Percentiles rank a stretch among this genome's conserved stretches.
phyloP scores from a whole-genome alignment of 345 rosid genomes.

The Pistacia vera region DNA sequence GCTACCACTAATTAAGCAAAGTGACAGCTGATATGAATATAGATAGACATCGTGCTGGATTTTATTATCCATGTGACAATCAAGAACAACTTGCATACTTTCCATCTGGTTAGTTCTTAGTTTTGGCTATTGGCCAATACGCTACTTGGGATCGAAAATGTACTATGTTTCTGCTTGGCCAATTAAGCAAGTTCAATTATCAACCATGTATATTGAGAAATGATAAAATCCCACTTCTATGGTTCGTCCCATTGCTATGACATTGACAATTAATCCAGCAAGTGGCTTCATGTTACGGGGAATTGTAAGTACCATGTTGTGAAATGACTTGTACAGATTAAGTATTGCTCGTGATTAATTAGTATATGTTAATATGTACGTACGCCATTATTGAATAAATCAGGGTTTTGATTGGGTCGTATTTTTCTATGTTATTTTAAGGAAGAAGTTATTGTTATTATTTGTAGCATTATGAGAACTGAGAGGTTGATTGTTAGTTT shows the following conservation, averaged over 20 bases:
- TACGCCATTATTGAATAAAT: background rate
- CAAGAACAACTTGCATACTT: conserved; percentile 12
- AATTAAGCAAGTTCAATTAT: background rate
- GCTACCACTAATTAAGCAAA: background rate
- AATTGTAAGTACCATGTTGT: conserved; percentile 11
- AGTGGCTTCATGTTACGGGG: background rate
- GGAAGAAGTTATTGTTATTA: background rate
- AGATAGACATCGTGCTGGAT: too few relatives aligned
- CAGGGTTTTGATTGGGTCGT: background rate
- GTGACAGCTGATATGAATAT: background rate
- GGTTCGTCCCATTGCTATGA: conserved; percentile 5
- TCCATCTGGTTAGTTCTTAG: background rate
- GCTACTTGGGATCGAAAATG: background rate
- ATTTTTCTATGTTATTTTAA: background rate
- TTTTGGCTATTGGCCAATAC: background rate
- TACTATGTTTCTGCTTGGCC: background rate
- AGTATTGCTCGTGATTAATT: too few relatives aligned
- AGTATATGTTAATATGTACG: background rate
- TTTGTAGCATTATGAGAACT: background rate
- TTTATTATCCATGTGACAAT: background rate
- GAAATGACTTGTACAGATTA: conserved; percentile 1
- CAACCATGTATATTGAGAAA: background rate
- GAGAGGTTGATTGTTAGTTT: background rate
- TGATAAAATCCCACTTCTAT: conserved; percentile 22
- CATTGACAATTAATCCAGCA: conserved; percentile 14